Base-by-base conservation (phyloP, 1,284 basidiomycete species). In the Tylopilus microsporus region DNA sequence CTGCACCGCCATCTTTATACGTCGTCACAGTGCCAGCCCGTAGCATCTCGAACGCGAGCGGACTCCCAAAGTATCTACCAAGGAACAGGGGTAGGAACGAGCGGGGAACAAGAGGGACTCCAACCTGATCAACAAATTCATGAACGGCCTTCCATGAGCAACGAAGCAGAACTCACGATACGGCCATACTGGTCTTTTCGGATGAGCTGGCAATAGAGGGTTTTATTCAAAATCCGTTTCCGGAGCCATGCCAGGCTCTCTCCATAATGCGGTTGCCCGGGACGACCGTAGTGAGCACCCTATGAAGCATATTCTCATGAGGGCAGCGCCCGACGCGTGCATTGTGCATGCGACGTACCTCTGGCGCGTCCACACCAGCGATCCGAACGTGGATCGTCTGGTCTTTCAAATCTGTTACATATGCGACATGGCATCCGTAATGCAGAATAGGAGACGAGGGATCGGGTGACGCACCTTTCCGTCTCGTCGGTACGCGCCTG, bases 321-420 rank as follows among this genome's bases (percentile, higher is more conserved):
- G 25, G 32, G 19, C 39, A 2, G n/a, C 10, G 8, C 16, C 10
- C 2, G n/a, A 36, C 46, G 12, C 8, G 32, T 36, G 58, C 39
- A 15, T 5, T 9, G 18, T 1, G 0, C 18, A 8, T 15, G 53
- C 50, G 15, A 32, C 51, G 15, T 49, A 89, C 89, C 78, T 96
- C 94, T 0, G 94, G 94, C 2, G 94, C 94, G 70, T 97, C 94
- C 12, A 93, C 84, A 0, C 91, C 94, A 11, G 89, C 90, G 51
- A 96, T 82, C 30, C 94, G 84, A 49, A 97, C 85, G 65, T 89
- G 86, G 19, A 96, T 78, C 0, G 92, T 95, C 65, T 91, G 76
- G 61, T 87, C 82, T 68, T 83, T 87, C 53, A 93, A 75, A 1
- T 83, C 91, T 90, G 62, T 54, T 34, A 10, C 52, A 30, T 25